Evolutionary conservation across 148 eudicot genomes (phyloP), one percentile per base, ranked within the genome.

Genomic region (Fallopia convolvulus): DNA sequence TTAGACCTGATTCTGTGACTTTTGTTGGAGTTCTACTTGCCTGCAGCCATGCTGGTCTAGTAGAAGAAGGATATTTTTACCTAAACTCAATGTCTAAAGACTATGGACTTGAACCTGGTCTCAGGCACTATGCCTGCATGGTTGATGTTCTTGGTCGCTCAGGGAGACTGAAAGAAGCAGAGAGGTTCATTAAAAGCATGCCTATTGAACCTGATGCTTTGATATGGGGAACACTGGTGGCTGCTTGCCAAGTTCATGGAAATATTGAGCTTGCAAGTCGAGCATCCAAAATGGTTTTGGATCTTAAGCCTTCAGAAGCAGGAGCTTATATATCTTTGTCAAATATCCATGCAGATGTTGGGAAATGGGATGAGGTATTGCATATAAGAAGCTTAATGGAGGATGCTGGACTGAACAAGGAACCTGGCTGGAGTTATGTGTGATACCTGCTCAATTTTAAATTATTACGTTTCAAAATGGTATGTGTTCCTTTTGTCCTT

Each of bases 131-230:
- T 76, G 87, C 90, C 5, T 92, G 97, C 80, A 88, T 94, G 91
- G 92, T 94, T 80, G 98, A 92, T 85, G 76, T 94, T 81, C 93
- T 94, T 79, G 91, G 98, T 41, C 96, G 98, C 21, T 81, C 93
- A 0, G 98, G 96, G 70, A 86, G 86, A 83, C 78, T 92, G 46
- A 78, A 84, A 55, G 96, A 94, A 81, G 98, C 97, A 75, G 85
- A 87, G 81, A 82, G 72, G 70, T 94, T 92, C 75, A 86, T 92
- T 41, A 39, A 77, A 3, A 79, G 73, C 70, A 90, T 94, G 93
- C 92, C 96, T 76, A 83, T 90, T 50, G 63, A 86, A 85, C 86
- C 96, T 11, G 84, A 88, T 82, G 83, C 86, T 55, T 81, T 89
- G 39, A 82, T 90, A 61, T 92, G 97, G 97, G 96, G 83, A 80